These are phyloP conservation scores for Vigna radiata DNA, from an alignment of 306 rosid species.

Conservation along the genomic window DNA sequence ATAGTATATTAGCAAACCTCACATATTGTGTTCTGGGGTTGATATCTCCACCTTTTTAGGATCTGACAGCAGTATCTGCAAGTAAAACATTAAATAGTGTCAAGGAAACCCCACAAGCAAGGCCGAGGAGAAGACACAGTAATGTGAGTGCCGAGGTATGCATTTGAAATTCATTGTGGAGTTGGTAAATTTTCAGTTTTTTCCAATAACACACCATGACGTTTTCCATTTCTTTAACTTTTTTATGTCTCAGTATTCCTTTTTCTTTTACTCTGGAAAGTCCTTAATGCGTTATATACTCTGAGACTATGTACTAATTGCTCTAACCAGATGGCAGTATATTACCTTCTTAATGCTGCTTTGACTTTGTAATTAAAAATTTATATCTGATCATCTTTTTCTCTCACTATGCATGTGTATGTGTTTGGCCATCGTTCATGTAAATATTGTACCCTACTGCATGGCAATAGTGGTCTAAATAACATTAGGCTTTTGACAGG, in stretches of 20 bases:
- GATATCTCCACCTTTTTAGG: constrained; percentile 39
- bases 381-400: not conserved
- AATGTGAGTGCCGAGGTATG: constrained; percentile 49
- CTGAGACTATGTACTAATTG: not conserved
- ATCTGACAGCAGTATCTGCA: constrained; percentile 37
- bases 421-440: not conserved
- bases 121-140: constrained; percentile 46
- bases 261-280: not conserved
- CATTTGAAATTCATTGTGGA: constrained; percentile 11
- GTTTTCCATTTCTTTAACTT: constrained; percentile 14
- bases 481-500: constrained; percentile 10
- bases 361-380: not conserved
- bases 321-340: constrained; percentile 17
- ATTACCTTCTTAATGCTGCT: not conserved
- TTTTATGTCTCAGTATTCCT: not conserved
- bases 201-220: not conserved
- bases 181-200: constrained; percentile 13
- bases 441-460: constrained; percentile 5
- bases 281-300: constrained; percentile 3
- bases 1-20: constrained; percentile 8
- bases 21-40: constrained; percentile 28
- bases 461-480: not conserved
- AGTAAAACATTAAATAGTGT: constrained; percentile 34
- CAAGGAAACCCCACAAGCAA: constrained; percentile 48
- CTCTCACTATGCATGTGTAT: not conserved